Evolutionary conservation across 805 yeast genomes (phyloP), one percentile per base, ranked within the genome.

Genomic region (Ogataea corticis): DNA sequence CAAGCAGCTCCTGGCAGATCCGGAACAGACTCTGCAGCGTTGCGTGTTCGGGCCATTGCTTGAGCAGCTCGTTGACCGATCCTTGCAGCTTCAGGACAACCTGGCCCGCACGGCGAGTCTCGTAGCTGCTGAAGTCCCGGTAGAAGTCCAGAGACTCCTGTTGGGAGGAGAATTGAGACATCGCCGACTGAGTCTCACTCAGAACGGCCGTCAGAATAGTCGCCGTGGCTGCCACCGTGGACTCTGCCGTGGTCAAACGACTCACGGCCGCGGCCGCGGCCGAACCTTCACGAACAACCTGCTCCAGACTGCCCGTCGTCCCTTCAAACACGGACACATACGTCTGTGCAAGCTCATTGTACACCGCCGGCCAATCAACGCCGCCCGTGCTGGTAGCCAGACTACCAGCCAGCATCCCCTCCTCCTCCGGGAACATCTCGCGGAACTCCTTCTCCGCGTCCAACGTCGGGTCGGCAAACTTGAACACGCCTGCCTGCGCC

Each of bases 21-120:
- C 83, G 69, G 31, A 70, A 62, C 38, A 92, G 72, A 16, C 85
- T 88, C 46, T 76, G 83, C 41, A 94, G 67, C 0, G 96, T 89
- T 0, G 94, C 94, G 70, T 95, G 96, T 57, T 95, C 99, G 0
- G 98, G 97, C 96, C 97, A 94, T 58, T 82, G 80, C 19, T 65
- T 66, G 11, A 85, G 62, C 11, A 88, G 63, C 3, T 66, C 67
- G 7, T 62, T 51, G 3, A 81, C 79, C 1, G 78, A 61, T 3
- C 70, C 65, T 57, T 73, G 69, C 3, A 83, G 58, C 4, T 60
- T 68, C 27, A 70, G 67, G 10, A 80, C 67, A 1, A 84, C 58
- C 1, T 55, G 58, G 35, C 82, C 77, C 2, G 96, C 87, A 31
- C 62, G 68, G 44, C 74, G 76, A 2, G 85, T 76, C 57, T 90